These are phyloP conservation scores for Marchantia paleacea DNA, from an alignment of 225 moss, liverwort and hornwort genomes.

Conservation along the genomic window DNA sequence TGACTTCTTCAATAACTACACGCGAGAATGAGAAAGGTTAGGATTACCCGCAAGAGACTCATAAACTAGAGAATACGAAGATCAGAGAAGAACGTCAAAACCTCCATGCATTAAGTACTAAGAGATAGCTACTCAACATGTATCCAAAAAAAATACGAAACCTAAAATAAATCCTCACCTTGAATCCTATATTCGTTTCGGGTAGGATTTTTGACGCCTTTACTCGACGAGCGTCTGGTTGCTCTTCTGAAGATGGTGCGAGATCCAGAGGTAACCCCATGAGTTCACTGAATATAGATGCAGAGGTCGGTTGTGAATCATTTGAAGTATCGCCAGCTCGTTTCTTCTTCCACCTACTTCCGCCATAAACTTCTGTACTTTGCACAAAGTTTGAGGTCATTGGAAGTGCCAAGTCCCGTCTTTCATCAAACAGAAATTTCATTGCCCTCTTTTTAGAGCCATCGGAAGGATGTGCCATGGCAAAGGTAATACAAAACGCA, in stretches of 20 bases:
- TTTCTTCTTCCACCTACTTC: conserved; percentile 4
- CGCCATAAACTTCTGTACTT: conserved; percentile 6
- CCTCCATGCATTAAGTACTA: no score
- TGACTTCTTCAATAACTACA: conserved; percentile 73
- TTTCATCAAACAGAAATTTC: conserved; percentile 1
- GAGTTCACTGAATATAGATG: conserved; percentile 41
- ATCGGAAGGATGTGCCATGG: not conserved
- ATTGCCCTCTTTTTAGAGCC: not conserved
- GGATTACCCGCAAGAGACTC: not conserved
- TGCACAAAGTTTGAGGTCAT: conserved; percentile 19
- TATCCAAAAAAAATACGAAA: no score
- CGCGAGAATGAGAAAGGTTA: not conserved
- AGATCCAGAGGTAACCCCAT: conserved; percentile 32
- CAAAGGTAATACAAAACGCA: not conserved
- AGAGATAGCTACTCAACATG: no score
- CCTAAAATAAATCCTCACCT: conserved; percentile 16
- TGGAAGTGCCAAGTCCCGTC: not conserved
- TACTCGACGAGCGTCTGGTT: not conserved
- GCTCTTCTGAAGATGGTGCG: conserved; percentile 7
- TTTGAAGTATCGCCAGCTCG: not conserved
- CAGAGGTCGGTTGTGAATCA: conserved; percentile 25
- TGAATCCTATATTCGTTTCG: conserved; percentile 42
- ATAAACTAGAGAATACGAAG: not conserved
- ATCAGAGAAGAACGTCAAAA: not conserved
- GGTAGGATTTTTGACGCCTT: conserved; percentile 23